These are phyloP conservation scores for Cercophora scortea DNA, from an alignment of 495 filamentous ascomycete species.

Conservation along the genomic window DNA sequence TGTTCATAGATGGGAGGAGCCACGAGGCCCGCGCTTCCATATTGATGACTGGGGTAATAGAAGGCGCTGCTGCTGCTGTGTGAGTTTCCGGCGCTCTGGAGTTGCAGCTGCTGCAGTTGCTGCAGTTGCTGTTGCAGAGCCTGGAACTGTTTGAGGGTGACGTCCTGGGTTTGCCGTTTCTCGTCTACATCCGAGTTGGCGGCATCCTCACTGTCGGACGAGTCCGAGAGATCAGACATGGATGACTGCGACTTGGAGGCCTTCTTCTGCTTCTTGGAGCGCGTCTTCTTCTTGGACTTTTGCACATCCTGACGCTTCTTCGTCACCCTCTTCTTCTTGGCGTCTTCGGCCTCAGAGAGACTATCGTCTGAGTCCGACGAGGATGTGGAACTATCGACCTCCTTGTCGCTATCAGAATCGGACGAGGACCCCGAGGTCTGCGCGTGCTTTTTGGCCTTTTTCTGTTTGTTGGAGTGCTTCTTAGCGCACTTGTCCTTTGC, in stretches of 20 bases:
- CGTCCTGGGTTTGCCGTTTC: constrained; percentile 5
- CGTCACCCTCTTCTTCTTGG: constrained; percentile 33
- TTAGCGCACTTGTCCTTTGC: constrained; percentile 28
- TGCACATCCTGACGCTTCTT: constrained; percentile 32
- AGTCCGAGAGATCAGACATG: constrained; percentile 21
- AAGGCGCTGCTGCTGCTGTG: too few species aligned
- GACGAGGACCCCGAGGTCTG: constrained; percentile 22
- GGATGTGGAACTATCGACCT: constrained; percentile 19
- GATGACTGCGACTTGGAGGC: constrained; percentile 3
- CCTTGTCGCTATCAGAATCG: constrained; percentile 21
- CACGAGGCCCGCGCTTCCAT: constrained; percentile 1
- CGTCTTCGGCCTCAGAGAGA: constrained; percentile 20
- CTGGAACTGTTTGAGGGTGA: constrained; percentile 24
- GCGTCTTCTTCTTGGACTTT: constrained; percentile 33
- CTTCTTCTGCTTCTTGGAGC: constrained; percentile 19
- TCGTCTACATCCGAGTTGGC: constrained; percentile 14
- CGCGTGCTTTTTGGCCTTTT: constrained; percentile 32
- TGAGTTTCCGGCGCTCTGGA: constrained; percentile 17
- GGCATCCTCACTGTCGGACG: constrained; percentile 16
- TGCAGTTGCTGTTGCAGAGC: constrained; percentile 1
- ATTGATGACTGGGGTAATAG: constrained; percentile 6
- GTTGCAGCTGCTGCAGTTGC: constrained; percentile 15
- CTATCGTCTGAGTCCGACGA: constrained; percentile 21
- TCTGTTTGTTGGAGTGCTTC: constrained; percentile 28
- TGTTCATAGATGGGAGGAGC: constrained; percentile 8